A percentile compares a stretch with the other conserved stretches of the same genome.
These are phyloP conservation scores for Bidens hawaiensis DNA, from an alignment of 140 eudicot genomes.

Conservation along the genomic window DNA sequence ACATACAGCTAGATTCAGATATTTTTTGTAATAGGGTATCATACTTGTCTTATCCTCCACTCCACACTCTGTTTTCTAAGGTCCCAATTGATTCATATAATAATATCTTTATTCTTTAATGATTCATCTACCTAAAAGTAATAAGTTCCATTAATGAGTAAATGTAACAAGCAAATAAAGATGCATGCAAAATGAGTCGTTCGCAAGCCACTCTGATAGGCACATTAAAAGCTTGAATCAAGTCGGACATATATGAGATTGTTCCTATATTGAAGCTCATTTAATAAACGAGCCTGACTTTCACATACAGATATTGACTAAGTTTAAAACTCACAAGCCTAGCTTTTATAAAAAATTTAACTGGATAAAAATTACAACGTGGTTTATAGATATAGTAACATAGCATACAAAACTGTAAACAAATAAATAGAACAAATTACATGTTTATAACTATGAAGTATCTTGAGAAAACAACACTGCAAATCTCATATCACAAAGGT, in stretches of 20 bases:
- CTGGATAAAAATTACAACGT: neutral
- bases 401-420: slow-evolving; percentile 34
- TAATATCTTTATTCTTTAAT: slow-evolving; percentile 7
- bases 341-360: neutral
- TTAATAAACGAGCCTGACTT: neutral
- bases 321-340: neutral
- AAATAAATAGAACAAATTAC: slow-evolving; percentile 28
- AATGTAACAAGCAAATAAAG: neutral
- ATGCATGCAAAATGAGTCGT: neutral
- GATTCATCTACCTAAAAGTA: neutral
- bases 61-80: slow-evolving; percentile 19
- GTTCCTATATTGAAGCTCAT: neutral
- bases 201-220: neutral
- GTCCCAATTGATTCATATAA: slow-evolving; percentile 27
- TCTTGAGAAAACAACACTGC: slow-evolving; percentile 6
- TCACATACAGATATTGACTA: neutral
- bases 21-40: slow-evolving; percentile 15
- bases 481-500: slow-evolving; percentile 24
- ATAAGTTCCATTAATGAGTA: neutral
- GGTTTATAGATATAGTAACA: slow-evolving; percentile 13
- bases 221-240: neutral
- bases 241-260: too few relatives aligned
- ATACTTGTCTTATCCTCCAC: slow-evolving; percentile 30
- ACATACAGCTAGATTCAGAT: slow-evolving; percentile 15
- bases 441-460: slow-evolving; percentile 19